phyloP scores from a whole-genome alignment of 805 yeast species.

The Hermanozyma aechmeae region DNA sequence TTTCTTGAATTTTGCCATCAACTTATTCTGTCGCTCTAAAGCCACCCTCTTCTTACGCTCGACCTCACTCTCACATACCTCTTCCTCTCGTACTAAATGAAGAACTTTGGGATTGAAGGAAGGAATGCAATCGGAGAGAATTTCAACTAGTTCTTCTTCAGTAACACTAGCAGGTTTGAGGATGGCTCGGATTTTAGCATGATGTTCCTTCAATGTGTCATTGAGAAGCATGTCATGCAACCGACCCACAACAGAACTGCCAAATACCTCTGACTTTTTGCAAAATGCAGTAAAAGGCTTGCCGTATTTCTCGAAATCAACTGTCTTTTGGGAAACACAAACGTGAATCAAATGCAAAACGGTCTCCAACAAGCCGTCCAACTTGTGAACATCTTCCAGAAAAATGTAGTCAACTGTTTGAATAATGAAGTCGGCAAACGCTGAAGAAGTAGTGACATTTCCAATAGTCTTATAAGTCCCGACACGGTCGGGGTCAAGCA shows the following conservation, averaged over 20 bases:
- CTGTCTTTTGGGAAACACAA: constrained; percentile 24
- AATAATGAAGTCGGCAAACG: constrained; percentile 46
- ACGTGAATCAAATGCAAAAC: constrained; percentile 63
- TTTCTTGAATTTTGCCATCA: constrained; percentile 69
- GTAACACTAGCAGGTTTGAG: constrained; percentile 24
- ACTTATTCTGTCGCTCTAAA: constrained; percentile 55
- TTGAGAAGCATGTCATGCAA: constrained; percentile 29
- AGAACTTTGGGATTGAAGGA: constrained; percentile 17
- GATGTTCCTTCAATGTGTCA: constrained; percentile 34
- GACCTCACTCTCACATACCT: constrained; percentile 24
- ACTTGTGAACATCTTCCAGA: constrained; percentile 25
- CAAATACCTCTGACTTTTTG: constrained; percentile 21
- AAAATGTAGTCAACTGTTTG: constrained; percentile 35
- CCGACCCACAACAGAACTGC: constrained; percentile 27
- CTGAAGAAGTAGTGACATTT: constrained; percentile 41
- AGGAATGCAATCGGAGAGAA: constrained; percentile 11
- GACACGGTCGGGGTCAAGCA: constrained; percentile 18
- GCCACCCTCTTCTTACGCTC: constrained; percentile 63
- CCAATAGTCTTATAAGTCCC: constrained; percentile 37
- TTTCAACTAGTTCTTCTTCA: constrained; percentile 12
- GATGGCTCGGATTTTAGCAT: constrained; percentile 50
- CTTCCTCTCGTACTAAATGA: constrained; percentile 7
- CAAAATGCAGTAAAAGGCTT: constrained; percentile 19
- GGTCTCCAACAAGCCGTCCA: constrained; percentile 51
- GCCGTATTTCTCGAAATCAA: constrained; percentile 21